These are phyloP conservation scores for Vitis amurensis DNA, from an alignment of 164 flowering plant species.

Conservation along the genomic window DNA sequence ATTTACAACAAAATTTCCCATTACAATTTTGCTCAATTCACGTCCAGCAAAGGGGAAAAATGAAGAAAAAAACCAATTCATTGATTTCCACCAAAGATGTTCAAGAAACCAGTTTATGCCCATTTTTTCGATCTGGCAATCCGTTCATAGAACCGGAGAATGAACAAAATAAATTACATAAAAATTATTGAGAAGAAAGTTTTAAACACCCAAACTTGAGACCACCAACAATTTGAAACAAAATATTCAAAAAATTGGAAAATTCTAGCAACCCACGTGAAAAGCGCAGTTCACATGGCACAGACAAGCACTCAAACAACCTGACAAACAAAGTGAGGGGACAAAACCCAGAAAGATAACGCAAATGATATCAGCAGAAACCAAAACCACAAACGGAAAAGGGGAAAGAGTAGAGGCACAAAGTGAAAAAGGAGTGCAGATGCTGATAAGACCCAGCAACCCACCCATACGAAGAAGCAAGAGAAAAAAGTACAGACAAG, in stretches of 20 bases:
- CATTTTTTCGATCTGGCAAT: neutral
- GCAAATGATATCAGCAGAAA: too few species aligned
- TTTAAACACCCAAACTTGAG: neutral
- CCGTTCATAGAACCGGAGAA: neutral
- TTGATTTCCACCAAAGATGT: neutral
- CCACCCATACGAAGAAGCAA: neutral
- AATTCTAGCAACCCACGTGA: neutral
- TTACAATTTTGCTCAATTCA: neutral
- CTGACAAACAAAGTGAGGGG: too few species aligned
- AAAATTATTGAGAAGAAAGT: neutral
- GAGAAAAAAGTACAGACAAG: neutral
- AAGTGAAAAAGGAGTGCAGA: too few species aligned
- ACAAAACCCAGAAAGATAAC: too few species aligned
- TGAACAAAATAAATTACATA: neutral
- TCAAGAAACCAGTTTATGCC: neutral
- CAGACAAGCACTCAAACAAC: too few species aligned
- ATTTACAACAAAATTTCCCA: neutral
- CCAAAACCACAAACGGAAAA: too few species aligned
- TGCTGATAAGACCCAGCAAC: too few species aligned
- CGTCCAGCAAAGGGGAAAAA: neutral
- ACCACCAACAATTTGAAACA: neutral
- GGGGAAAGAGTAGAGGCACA: too few species aligned
- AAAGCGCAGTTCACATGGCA: too few species aligned
- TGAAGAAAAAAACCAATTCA: too few species aligned
- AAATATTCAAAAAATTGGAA: neutral